These are phyloP conservation scores for Acanthamoeba healyi DNA, from an alignment of 208 protist species.

Conservation along the genomic window DNA sequence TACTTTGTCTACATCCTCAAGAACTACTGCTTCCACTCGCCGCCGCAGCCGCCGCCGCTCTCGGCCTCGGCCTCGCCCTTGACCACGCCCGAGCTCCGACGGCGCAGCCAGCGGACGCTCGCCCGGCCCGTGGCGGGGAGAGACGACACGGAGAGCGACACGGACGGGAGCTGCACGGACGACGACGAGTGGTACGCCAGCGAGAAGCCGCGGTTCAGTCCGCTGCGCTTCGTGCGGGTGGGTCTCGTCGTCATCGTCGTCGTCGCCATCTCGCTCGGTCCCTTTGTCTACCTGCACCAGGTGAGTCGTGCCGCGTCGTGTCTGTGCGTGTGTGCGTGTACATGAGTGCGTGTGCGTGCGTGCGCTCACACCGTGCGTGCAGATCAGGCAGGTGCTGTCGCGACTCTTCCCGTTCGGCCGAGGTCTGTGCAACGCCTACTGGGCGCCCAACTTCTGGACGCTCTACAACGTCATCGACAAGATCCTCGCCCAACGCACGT, in stretches of 20 bases:
- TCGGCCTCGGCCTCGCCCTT: not conserved
- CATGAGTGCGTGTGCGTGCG: not conserved
- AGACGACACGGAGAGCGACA: not conserved
- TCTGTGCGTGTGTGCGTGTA: not conserved
- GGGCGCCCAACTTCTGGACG: conserved; percentile 94
- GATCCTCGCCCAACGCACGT: conserved; percentile 69
- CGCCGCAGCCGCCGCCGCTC: not conserved
- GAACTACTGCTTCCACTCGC: conserved; percentile 84
- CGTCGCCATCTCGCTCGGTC: conserved; percentile 82
- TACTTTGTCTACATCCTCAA: conserved; percentile 89
- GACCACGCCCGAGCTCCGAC: not conserved
- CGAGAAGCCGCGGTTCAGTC: not conserved
- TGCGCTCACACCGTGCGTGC: not conserved
- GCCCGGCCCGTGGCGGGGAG: not conserved
- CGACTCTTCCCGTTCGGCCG: conserved; percentile 93
- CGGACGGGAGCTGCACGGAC: not conserved
- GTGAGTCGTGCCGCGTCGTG: not conserved
- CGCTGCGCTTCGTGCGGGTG: conserved; percentile 75
- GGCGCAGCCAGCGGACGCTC: not conserved
- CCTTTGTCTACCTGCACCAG: conserved; percentile 77
- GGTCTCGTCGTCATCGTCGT: conserved; percentile 79
- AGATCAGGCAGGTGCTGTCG: conserved; percentile 79
- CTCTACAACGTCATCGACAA: conserved; percentile 89
- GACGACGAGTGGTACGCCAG: not conserved
- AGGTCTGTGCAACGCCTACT: conserved; percentile 93